Conservation (phyloP, 495 filamentous ascomycete genomes). For the Geoglossum glabrum region DNA sequence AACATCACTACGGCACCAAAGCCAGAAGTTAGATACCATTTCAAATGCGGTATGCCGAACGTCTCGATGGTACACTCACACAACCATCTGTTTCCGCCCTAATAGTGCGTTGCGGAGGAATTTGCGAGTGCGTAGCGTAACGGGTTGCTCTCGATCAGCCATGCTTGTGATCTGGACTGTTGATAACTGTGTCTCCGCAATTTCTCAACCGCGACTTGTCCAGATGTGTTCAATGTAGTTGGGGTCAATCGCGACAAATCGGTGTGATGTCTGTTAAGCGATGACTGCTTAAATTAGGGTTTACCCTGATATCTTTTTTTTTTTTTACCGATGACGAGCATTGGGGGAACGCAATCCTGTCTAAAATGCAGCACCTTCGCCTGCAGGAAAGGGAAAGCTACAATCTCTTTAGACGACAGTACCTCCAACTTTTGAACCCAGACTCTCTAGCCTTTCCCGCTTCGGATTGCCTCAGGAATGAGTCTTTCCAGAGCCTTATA, state of each 20-base stretch:
- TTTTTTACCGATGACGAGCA: not conserved
- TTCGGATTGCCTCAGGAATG: slow-evolving; percentile 27
- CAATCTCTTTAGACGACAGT: slow-evolving; percentile 36
- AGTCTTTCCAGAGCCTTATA: slow-evolving; percentile 37
- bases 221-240: not conserved
- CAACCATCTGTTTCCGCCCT: slow-evolving; percentile 98
- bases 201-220: not conserved
- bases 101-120: slow-evolving; percentile 99
- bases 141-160: slow-evolving; percentile 65
- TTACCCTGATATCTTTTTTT: not conserved
- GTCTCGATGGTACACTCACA: slow-evolving; percentile 43
- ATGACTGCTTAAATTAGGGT: not conserved
- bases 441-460: slow-evolving; percentile 34
- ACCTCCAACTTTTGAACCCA: slow-evolving; percentile 43
- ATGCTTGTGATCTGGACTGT: slow-evolving; percentile 36
- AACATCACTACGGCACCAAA: slow-evolving; percentile 64
- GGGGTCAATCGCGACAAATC: not conserved
- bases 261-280: not conserved
- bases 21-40: not conserved
- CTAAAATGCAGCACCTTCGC: not conserved
- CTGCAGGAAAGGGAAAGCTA: slow-evolving; percentile 11
- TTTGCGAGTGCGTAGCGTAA: slow-evolving; percentile 99
- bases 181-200: not conserved
- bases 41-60: not conserved
- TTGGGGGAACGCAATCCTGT: not conserved